phyloP scores from a whole-genome alignment of 768 basidiomycete species.

The Tricholoma hemisulphureum region DNA sequence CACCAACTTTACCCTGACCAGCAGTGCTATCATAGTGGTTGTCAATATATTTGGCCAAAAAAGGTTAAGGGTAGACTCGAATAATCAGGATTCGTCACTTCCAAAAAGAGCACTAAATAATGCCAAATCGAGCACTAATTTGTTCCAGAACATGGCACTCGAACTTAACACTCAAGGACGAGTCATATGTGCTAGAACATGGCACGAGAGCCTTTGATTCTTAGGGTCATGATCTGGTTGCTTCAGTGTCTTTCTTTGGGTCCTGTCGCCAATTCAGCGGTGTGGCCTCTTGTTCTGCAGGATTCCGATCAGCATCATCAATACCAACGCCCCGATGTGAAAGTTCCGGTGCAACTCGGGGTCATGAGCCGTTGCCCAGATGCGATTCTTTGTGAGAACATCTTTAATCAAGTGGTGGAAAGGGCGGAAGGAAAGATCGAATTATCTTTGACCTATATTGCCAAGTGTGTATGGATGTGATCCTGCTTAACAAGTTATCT shows the following conservation, averaged over 20 bases:
- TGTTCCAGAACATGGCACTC: too few species aligned
- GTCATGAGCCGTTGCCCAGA: constrained; percentile 72
- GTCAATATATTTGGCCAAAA: too few species aligned
- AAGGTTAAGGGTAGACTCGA: too few species aligned
- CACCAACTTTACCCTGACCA: too few species aligned
- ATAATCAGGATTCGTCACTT: too few species aligned
- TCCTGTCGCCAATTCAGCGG: not conserved
- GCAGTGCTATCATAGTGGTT: too few species aligned
- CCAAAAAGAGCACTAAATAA: too few species aligned
- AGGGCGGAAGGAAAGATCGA: constrained; percentile 64
- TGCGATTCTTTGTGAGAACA: constrained; percentile 74
- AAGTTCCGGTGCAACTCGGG: constrained; percentile 49
- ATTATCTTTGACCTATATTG: constrained; percentile 71
- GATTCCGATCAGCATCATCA: not conserved
- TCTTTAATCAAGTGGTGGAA: constrained; percentile 70
- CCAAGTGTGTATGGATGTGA: constrained; percentile 49
- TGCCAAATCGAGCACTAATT: too few species aligned
- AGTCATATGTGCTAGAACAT: too few species aligned
- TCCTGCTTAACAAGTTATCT: not conserved
- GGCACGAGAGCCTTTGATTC: too few species aligned
- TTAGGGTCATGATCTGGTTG: not conserved
- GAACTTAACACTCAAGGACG: too few species aligned
- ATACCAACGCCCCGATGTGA: constrained; percentile 24
- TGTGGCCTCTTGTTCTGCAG: not conserved
- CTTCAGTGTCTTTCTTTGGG: not conserved